Evolutionary conservation across 2,329 filamentous ascomycete genomes (phyloP), one percentile per base, ranked within the genome.

Genomic region (Rugonectria rugulosa): DNA sequence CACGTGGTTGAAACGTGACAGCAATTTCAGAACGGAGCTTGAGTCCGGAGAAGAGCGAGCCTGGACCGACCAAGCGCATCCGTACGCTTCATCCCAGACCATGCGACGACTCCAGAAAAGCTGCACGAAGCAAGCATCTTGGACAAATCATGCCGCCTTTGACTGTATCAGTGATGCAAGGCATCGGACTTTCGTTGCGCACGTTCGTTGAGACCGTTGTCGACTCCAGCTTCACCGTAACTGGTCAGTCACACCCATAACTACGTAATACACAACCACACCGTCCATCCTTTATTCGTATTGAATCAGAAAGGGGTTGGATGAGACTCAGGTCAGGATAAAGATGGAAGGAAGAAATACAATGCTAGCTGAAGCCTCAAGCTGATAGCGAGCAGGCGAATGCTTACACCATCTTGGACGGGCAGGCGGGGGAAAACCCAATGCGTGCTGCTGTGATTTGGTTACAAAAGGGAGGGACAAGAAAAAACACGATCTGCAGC

Each of bases 1-100:
- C 65, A 68, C 65, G 65, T 68, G 65, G 65, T 47, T 60, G 52
- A 47, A 64, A 57, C 55, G 56, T 64, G 62, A 67, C 48, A 57
- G 6, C 32, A 43, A 32, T 59, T 37, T 42, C 53, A 21, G 38
- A n/a, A 42, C 24, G 15, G 20, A 4, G 32, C 29, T 27, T 36
- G 6, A 50, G 26, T 36, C 32, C 44, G 34, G 54, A 51, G 31
- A 38, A 36, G 37, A 47, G 23, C 41, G 42, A 59, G 55, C 42
- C 21, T 44, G 38, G 34, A 19, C 43, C 26, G 45, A 46, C 44
- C 31, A n/a, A n/a, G 40, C 26, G 38, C 32, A 52, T 34, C 47
- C 47, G 42, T 32, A 38, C 26, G 36, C 44, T 21, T 34, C 27
- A 37, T 26, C 20, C 23, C 17, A 45, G 20, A n/a, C 41, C 37